These are phyloP conservation scores for Nepenthes mirabilis DNA, from an alignment of 148 eudicot genomes.

Conservation along the genomic window DNA sequence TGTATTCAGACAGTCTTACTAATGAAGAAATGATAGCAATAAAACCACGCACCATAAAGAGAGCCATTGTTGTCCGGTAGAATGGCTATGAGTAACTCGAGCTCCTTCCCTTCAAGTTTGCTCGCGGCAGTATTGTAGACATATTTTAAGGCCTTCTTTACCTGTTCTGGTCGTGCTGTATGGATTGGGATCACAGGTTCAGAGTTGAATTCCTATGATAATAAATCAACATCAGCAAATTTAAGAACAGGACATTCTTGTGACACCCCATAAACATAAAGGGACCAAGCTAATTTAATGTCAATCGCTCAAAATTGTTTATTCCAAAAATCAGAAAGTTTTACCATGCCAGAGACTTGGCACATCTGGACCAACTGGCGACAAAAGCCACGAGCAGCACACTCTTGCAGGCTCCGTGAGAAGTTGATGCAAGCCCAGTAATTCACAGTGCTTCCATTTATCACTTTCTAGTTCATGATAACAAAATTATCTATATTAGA, in stretches of 20 bases:
- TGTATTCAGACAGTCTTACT: too few relatives aligned
- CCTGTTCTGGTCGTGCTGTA: constrained; percentile 63
- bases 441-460: constrained; percentile 60
- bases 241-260: too few relatives aligned
- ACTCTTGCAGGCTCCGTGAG: constrained; percentile 59
- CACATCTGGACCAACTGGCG: constrained; percentile 68
- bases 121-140: constrained; percentile 31
- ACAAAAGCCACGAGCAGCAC: constrained; percentile 57
- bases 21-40: neutral
- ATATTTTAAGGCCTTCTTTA: constrained; percentile 59
- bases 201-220: constrained; percentile 44
- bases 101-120: constrained; percentile 47
- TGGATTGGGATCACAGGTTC: constrained; percentile 62
- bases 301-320: too few relatives aligned
- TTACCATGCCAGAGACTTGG: constrained; percentile 68
- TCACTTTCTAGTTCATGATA: constrained; percentile 40
- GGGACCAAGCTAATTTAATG: too few relatives aligned
- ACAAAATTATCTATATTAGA: neutral
- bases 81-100: constrained; percentile 59
- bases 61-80: constrained; percentile 80
- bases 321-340: neutral
- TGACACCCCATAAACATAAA: too few relatives aligned
- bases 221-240: neutral
- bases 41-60: constrained; percentile 40
- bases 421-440: constrained; percentile 77